Base-by-base conservation (phyloP, 164 flowering plant species). In the Berberis thunbergii region DNA sequence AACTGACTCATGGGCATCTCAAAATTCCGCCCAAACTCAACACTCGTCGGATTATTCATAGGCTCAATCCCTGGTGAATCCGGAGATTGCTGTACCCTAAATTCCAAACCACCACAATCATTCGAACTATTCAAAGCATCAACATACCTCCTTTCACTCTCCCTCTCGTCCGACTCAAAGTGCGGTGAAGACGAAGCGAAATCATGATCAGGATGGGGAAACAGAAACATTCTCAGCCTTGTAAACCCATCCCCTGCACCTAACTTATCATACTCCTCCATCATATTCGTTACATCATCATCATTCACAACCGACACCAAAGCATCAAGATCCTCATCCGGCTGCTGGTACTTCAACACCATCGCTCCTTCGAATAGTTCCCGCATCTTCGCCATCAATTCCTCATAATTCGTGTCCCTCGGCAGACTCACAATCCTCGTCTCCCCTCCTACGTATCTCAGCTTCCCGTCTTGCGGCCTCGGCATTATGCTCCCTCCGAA, bases 281-380 rank as follows among this genome's bases (percentile, higher is more conserved):
- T 95, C 99, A 95, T 91, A 61, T 95, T 91, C 0, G 67, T 80
- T 52, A 95, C 97, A 72, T 95, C 99, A 63, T 95, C 99, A 66
- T 95, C 96, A 63, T 95, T 95, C 60, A 95, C 97, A 59, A 95
- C 97, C 0, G 99, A 91, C 0, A 95, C 99, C 45, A 95, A 75
- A 3, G 99, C 97, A 75, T 95, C 99, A 59, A 91, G 94, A 77
- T 95, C 99, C 72, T 95, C 99, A 76, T 95, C 99, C 2, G 97
- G 99, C 72, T 95, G 99, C 70, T 95, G 99, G 63, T 95, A 95
- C 70, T 95, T 95, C 74, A 95, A 64, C 26, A 86, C 71, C 1
- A 75, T 66, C 1, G 82, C 94, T 6, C 77, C 86, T 2, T 89
- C 97, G 64, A 76, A 95, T 11, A 95, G 76, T 71, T 91, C 99